Conservation (phyloP, 2,329 filamentous ascomycete genomes). For the Diaporthe humulicola region DNA sequence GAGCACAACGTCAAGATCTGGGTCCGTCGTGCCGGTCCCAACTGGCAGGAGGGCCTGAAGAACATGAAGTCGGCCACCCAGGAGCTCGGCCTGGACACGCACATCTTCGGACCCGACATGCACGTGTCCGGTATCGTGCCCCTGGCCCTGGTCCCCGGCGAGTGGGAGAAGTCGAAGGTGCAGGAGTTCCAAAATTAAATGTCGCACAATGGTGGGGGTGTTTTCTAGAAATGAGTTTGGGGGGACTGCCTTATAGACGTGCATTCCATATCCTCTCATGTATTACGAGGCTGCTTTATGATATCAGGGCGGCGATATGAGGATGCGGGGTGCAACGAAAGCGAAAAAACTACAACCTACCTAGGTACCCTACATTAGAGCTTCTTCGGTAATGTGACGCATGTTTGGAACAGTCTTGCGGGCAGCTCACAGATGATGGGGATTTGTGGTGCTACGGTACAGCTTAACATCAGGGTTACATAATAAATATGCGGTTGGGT, state of each 20-base stretch:
- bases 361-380: slow-evolving; percentile 39
- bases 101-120: slow-evolving; percentile 83
- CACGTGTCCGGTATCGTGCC: slow-evolving; percentile 98
- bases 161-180: slow-evolving; percentile 71
- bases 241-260: slow-evolving; percentile 39
- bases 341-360: slow-evolving; percentile 30
- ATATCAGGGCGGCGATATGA: slow-evolving; percentile 33
- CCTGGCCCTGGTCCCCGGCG: slow-evolving; percentile 80
- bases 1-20: slow-evolving; percentile 99
- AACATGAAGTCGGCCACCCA: slow-evolving; percentile 98
- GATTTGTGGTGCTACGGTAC: background rate
- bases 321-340: slow-evolving; percentile 15
- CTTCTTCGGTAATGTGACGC: slow-evolving; percentile 37
- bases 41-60: slow-evolving; percentile 99
- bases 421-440: background rate
- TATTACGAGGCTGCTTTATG: slow-evolving; percentile 28
- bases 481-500: background rate
- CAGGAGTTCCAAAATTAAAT: slow-evolving; percentile 72
- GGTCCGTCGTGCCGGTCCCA: slow-evolving; percentile 91
- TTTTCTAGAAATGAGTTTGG: slow-evolving; percentile 38
- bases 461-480: background rate
- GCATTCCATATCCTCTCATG: slow-evolving; percentile 41
- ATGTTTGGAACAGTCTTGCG: slow-evolving; percentile 16
- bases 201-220: slow-evolving; percentile 36
- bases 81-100: slow-evolving; percentile 84